Evolutionary conservation across 352 stramenopile species (phyloP).

Genomic region (Globisporangium alternatum): DNA sequence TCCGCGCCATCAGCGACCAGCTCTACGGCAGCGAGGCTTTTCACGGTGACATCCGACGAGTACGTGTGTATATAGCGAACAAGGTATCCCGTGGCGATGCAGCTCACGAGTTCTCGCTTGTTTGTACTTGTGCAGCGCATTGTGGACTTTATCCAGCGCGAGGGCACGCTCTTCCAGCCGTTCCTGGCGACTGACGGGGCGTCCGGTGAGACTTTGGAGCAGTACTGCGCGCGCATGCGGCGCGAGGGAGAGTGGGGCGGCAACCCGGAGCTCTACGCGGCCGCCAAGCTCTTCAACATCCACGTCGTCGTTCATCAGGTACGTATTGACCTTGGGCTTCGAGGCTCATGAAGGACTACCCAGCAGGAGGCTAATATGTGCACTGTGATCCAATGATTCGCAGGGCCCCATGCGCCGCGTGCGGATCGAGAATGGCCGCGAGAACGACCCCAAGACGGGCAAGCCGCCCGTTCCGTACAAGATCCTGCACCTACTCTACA

Average conservation of each 20-base stretch:
- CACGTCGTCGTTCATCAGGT: slow-evolving; percentile 61
- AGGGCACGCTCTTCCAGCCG: slow-evolving; percentile 37
- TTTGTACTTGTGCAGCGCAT: slow-evolving; percentile 18
- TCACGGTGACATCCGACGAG: slow-evolving; percentile 37
- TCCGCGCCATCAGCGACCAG: slow-evolving; percentile 56
- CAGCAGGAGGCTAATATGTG: no score
- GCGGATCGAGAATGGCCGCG: slow-evolving; percentile 36
- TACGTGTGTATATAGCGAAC: slow-evolving; percentile 4
- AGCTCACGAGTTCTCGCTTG: not conserved
- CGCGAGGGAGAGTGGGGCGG: slow-evolving; percentile 55
- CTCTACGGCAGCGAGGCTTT: slow-evolving; percentile 46
- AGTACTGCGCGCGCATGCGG: slow-evolving; percentile 51
- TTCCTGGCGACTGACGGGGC: slow-evolving; percentile 30
- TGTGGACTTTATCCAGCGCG: slow-evolving; percentile 40
- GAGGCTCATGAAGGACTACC: no score
- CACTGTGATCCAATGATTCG: not conserved
- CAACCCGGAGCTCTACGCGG: slow-evolving; percentile 59
- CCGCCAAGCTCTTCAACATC: slow-evolving; percentile 51
- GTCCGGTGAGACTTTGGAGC: slow-evolving; percentile 10
- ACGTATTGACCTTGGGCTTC: not conserved
- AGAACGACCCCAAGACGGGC: slow-evolving; percentile 15
- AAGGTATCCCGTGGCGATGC: not conserved
- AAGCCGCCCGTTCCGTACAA: slow-evolving; percentile 23
- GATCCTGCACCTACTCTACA: slow-evolving; percentile 47
- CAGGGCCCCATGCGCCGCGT: slow-evolving; percentile 37